Percentiles rank a stretch among this genome's conserved stretches.
Conservation (phyloP, 257 asterid species). For the Solanum pimpinellifolium region DNA sequence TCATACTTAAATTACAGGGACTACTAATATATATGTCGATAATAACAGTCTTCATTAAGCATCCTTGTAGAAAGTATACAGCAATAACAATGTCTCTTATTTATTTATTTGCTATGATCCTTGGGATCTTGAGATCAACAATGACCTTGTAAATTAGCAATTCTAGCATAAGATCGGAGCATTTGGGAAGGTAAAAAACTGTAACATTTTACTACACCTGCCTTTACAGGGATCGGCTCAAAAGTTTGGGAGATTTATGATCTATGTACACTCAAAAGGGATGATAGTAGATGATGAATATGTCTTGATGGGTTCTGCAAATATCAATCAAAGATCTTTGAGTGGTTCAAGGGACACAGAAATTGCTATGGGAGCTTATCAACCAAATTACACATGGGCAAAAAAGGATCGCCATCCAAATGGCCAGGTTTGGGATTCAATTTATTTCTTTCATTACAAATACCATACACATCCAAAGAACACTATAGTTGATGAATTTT, state of each 20-base stretch:
- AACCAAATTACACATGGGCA: conserved; percentile 64
- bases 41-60: not conserved
- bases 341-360: conserved; percentile 86
- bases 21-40: not conserved
- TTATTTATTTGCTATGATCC: not conserved
- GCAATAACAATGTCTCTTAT: not conserved
- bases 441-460: not conserved
- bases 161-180: not conserved
- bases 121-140: not conserved
- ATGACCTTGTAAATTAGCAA: not conserved
- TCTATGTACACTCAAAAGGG: conserved; percentile 78
- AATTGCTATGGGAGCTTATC: conserved; percentile 90
- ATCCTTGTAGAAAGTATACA: not conserved
- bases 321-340: conserved; percentile 81
- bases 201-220: not conserved
- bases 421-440: conserved; percentile 45
- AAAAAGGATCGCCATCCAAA: conserved; percentile 38
- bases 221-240: conserved; percentile 7
- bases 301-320: conserved; percentile 72
- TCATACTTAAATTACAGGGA: conserved; percentile 5
- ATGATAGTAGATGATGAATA: conserved; percentile 80
- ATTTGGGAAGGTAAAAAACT: not conserved
- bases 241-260: conserved; percentile 55
- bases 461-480: not conserved
- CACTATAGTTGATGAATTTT: not conserved